Evolutionary conservation across 2,329 filamentous ascomycete genomes (phyloP).

Genomic region (Alternaria triticimaculans): DNA sequence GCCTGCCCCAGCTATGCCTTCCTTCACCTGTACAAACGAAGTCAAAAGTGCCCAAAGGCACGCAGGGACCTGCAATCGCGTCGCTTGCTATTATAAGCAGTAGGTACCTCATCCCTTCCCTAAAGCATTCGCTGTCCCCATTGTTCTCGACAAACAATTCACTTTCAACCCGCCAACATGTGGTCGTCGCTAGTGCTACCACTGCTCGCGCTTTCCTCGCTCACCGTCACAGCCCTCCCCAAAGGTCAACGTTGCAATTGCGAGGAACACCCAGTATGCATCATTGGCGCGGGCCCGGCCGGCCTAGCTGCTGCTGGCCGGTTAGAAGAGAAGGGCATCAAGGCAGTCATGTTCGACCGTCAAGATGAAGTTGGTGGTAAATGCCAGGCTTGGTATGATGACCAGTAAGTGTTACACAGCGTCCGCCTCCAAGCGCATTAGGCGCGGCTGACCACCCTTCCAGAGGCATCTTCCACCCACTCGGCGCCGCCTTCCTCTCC

Average conservation of each 20-base stretch:
- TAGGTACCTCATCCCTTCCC: conserved; percentile 28
- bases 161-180: conserved; percentile 22
- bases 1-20: conserved; percentile 26
- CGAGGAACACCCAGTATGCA: conserved; percentile 43
- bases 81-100: conserved; percentile 33
- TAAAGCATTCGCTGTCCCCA: conserved; percentile 6
- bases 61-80: conserved; percentile 13
- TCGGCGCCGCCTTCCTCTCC: conserved; percentile 50
- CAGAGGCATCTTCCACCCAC: conserved; percentile 49
- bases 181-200: conserved; percentile 35
- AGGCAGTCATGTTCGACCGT: conserved; percentile 47
- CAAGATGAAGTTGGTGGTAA: conserved; percentile 47
- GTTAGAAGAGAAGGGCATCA: conserved; percentile 44
- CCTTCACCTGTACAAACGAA: not conserved
- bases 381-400: conserved; percentile 48
- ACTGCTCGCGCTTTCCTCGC: conserved; percentile 29
- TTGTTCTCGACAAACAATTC: not conserved
- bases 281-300: conserved; percentile 48
- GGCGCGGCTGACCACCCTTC: conserved; percentile 43
- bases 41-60: conserved; percentile 11
- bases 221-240: conserved; percentile 37
- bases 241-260: conserved; percentile 18
- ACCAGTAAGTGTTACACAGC: conserved; percentile 44
- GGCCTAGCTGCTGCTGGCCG: conserved; percentile 44
- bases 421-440: conserved; percentile 19